These are phyloP conservation scores for Sambucus nigra DNA, from an alignment of 129 eudicot species.

Conservation along the genomic window DNA sequence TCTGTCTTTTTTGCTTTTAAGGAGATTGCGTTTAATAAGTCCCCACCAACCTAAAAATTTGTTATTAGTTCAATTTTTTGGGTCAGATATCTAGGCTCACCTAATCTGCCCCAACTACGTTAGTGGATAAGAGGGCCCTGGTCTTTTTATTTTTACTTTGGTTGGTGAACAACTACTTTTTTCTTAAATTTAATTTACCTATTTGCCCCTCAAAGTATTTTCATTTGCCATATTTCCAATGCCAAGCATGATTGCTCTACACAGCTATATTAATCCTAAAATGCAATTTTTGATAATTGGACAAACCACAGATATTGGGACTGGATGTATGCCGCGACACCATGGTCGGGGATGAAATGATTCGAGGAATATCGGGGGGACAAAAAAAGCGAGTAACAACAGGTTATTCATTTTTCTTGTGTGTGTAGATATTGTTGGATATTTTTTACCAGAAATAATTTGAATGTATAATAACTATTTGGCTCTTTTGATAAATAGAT, in stretches of 20 bases:
- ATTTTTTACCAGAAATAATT: no score
- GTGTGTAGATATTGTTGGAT: no score
- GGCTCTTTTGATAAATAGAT: no score
- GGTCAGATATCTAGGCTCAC: background rate
- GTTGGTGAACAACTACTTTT: slow-evolving; percentile 5
- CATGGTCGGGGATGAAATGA: slow-evolving; percentile 91
- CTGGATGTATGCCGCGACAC: slow-evolving; percentile 93
- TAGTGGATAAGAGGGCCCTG: slow-evolving; percentile 4
- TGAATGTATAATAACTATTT: no score
- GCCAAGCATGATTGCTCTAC: no score
- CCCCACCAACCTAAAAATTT: background rate
- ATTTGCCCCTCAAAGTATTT: background rate
- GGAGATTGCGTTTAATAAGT: background rate
- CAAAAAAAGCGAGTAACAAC: slow-evolving; percentile 95
- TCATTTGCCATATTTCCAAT: no score
- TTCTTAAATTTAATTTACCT: background rate
- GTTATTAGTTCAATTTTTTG: background rate
- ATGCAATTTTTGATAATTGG: background rate
- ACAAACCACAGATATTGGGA: slow-evolving; percentile 65
- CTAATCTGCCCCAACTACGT: background rate
- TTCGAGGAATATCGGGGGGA: slow-evolving; percentile 90
- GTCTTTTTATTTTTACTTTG: background rate
- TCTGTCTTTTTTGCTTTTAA: background rate
- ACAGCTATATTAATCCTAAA: background rate
- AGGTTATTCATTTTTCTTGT: slow-evolving; percentile 28